These are phyloP conservation scores for Syzygium syzygioides DNA, from an alignment of 441 rosid species.

Conservation along the genomic window DNA sequence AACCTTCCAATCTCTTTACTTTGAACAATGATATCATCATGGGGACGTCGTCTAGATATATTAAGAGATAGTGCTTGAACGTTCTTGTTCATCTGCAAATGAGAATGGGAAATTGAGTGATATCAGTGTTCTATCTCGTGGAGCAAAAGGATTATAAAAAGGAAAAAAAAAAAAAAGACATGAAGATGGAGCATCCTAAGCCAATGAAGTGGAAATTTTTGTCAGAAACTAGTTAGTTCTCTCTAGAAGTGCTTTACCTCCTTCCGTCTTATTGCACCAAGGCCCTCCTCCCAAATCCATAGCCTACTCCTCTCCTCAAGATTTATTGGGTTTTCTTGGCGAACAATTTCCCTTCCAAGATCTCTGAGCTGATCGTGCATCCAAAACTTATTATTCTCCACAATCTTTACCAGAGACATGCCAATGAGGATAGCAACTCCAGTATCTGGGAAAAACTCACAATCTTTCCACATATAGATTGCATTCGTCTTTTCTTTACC, in stretches of 20 bases:
- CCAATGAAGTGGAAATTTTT: not conserved
- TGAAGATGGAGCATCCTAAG: not conserved
- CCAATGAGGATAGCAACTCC: not conserved
- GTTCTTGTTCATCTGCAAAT: not conserved
- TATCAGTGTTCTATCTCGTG: not conserved
- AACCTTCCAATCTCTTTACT: not conserved
- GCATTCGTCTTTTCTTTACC: too few relatives aligned
- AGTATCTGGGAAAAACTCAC: not conserved
- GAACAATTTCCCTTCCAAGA: not conserved
- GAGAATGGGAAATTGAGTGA: not conserved
- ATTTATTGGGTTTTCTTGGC: not conserved
- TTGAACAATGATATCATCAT: not conserved
- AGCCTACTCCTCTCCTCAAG: not conserved
- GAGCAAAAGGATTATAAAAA: not conserved
- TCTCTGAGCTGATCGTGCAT: not conserved
- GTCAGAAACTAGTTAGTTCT: not conserved
- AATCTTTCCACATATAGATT: too few relatives aligned
- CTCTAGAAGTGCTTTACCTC: not conserved
- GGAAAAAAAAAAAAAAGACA: not conserved
- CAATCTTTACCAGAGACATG: not conserved
- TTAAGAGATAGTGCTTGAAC: not conserved
- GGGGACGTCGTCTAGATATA: fast-evolving
- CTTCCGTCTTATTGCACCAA: not conserved
- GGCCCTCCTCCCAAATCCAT: not conserved
- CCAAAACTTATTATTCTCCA: not conserved